phyloP scores from a whole-genome alignment of 2,329 filamentous ascomycete genomes.

The Chaetomium globosum region DNA sequence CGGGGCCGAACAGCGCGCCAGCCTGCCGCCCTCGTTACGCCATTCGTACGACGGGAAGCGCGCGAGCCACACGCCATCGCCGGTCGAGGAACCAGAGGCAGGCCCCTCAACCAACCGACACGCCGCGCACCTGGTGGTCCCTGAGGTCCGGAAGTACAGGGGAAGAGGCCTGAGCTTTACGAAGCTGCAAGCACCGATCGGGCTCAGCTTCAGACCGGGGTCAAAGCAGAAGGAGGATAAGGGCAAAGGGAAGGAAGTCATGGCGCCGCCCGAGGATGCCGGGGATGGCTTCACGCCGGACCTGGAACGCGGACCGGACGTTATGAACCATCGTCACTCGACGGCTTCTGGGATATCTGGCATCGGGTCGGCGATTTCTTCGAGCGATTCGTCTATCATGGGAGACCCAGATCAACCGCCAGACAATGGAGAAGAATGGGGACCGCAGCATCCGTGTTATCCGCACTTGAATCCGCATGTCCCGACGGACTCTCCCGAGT shows the following conservation, averaged over 20 bases:
- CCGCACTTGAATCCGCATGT: conserved; percentile 94
- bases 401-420: conserved; percentile 65
- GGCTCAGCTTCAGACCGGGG: conserved; percentile 33
- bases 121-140: conserved; percentile 23
- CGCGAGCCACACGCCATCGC: conserved; percentile 38
- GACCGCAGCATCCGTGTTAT: conserved; percentile 89
- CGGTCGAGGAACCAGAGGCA: conserved; percentile 36
- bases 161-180: conserved; percentile 41
- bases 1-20: conserved; percentile 53
- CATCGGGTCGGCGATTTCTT: conserved; percentile 59
- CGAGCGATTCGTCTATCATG: conserved; percentile 63
- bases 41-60: conserved; percentile 58
- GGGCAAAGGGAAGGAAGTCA: conserved; percentile 57
- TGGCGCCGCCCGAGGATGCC: conserved; percentile 47
- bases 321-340: conserved; percentile 50
- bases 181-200: conserved; percentile 31
- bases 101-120: conserved; percentile 35
- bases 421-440: conserved; percentile 80
- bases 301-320: conserved; percentile 57
- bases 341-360: conserved; percentile 54
- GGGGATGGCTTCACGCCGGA: conserved; percentile 50
- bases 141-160: conserved; percentile 34
- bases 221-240: conserved; percentile 34
- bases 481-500: conserved; percentile 72
- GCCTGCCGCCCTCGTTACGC: conserved; percentile 57